Conservation (phyloP, 2,329 filamentous ascomycete species). For the Fusarium praegraminearum region DNA sequence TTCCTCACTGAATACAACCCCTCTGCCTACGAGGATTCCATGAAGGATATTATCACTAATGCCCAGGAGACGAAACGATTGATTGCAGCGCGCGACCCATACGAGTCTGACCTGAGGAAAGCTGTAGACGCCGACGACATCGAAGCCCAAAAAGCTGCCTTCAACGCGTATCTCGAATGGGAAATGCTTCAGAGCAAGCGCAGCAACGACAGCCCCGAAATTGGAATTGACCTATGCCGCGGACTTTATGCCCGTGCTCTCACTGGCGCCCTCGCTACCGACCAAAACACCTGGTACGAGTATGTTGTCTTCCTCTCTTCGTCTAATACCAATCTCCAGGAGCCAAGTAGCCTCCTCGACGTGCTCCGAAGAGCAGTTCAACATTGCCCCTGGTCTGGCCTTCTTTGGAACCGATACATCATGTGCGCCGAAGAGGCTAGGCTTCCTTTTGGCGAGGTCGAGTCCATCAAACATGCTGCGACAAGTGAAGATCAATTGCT, state of each 20-base stretch:
- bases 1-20: slow-evolving; percentile 80
- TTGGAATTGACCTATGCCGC: slow-evolving; percentile 65
- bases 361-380: slow-evolving; percentile 84
- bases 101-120: slow-evolving; percentile 74
- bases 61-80: slow-evolving; percentile 75
- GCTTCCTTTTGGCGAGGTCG: slow-evolving; percentile 82
- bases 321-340: slow-evolving; percentile 53
- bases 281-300: slow-evolving; percentile 84
- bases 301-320: slow-evolving; percentile 80
- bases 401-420: slow-evolving; percentile 90
- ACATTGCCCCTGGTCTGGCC: slow-evolving; percentile 93
- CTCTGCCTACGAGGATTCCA: slow-evolving; percentile 77
- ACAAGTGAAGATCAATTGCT: slow-evolving; percentile 88
- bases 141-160: slow-evolving; percentile 63
- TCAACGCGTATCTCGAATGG: slow-evolving; percentile 84
- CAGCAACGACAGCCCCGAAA: slow-evolving; percentile 60
- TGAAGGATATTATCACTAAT: slow-evolving; percentile 74
- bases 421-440: slow-evolving; percentile 84
- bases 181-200: slow-evolving; percentile 73
- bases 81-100: slow-evolving; percentile 69
- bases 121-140: slow-evolving; percentile 68
- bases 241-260: slow-evolving; percentile 85
- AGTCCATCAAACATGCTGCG: slow-evolving; percentile 90
- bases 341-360: slow-evolving; percentile 67
- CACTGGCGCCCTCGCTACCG: slow-evolving; percentile 74